Evolutionary conservation across 345 rosid species (phyloP).

Genomic region (Aethionema arabicum): DNA sequence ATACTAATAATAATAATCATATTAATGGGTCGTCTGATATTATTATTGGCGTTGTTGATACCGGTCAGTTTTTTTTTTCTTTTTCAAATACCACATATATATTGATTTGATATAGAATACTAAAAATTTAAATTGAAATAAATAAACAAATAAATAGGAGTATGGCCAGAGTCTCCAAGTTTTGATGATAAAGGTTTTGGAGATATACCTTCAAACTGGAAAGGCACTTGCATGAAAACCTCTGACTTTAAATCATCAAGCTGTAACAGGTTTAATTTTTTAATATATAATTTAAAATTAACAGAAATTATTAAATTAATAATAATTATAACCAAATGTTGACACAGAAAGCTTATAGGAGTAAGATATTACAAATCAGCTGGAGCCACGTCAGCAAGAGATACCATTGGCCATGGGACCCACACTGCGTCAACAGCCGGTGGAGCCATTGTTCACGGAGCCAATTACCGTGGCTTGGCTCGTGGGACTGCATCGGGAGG

Average conservation of each 20-base stretch:
- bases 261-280: slow-evolving; percentile 55
- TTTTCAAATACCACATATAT: too few relatives aligned
- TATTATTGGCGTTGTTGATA: slow-evolving; percentile 57
- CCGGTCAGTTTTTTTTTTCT: slow-evolving; percentile 50
- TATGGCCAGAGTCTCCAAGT: slow-evolving; percentile 62
- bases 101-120: too few relatives aligned
- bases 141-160: slow-evolving; percentile 31
- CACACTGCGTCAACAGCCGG: slow-evolving; percentile 51
- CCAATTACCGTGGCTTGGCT: slow-evolving; percentile 44
- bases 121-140: too few relatives aligned
- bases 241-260: slow-evolving; percentile 48
- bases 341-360: slow-evolving; percentile 49
- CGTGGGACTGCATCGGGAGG: slow-evolving; percentile 41
- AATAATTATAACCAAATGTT: too few relatives aligned
- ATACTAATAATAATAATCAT: not conserved
- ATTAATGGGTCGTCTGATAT: slow-evolving; percentile 46
- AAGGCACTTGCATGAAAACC: slow-evolving; percentile 57
- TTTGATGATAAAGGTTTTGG: slow-evolving; percentile 48
- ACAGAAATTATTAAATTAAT: too few relatives aligned
- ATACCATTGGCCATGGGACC: slow-evolving; percentile 48
- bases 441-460: slow-evolving; percentile 41
- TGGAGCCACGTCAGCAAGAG: slow-evolving; percentile 46
- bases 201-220: slow-evolving; percentile 50
- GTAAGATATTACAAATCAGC: slow-evolving; percentile 41
- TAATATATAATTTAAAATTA: too few relatives aligned